These are phyloP conservation scores for Dactylorhiza incarnata DNA, from an alignment of 106 monocot genomes.

Conservation along the genomic window DNA sequence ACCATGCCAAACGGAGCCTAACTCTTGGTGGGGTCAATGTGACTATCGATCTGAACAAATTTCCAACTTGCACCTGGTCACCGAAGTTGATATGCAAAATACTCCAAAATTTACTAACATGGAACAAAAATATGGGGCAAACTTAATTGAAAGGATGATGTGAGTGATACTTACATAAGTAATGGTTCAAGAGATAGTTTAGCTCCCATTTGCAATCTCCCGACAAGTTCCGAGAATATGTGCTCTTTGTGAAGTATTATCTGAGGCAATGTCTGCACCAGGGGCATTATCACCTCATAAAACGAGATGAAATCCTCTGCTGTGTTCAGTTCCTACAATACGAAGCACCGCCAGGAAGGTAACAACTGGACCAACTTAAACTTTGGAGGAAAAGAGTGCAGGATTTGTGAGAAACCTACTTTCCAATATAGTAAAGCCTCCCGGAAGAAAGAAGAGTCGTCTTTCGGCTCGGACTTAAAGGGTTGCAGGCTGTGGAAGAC, in stretches of 20 bases:
- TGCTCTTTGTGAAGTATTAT: conserved; percentile 71
- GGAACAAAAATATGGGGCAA: not conserved
- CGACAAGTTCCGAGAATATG: conserved; percentile 58
- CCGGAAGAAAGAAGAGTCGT: conserved; percentile 66
- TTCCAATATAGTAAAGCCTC: conserved; percentile 78
- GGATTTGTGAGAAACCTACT: conserved; percentile 21
- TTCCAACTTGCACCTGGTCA: not conserved
- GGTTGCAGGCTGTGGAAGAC: conserved; percentile 68
- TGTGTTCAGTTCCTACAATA: conserved; percentile 72
- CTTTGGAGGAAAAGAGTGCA: not conserved
- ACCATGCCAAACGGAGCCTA: no score
- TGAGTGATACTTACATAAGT: conserved; percentile 42
- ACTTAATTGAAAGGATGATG: not conserved
- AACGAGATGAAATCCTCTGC: conserved; percentile 89
- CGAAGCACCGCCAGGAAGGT: not conserved
- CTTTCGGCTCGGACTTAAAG: conserved; percentile 48
- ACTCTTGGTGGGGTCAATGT: no score
- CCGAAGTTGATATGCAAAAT: not conserved
- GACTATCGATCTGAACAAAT: not conserved
- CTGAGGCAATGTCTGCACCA: conserved; percentile 81
- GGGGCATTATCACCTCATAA: conserved; percentile 71
- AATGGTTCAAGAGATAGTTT: conserved; percentile 77
- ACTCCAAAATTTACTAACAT: not conserved
- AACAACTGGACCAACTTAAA: not conserved
- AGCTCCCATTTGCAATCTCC: conserved; percentile 50